Conservation (phyloP, 805 yeast genomes). For the Candida boleticola region DNA sequence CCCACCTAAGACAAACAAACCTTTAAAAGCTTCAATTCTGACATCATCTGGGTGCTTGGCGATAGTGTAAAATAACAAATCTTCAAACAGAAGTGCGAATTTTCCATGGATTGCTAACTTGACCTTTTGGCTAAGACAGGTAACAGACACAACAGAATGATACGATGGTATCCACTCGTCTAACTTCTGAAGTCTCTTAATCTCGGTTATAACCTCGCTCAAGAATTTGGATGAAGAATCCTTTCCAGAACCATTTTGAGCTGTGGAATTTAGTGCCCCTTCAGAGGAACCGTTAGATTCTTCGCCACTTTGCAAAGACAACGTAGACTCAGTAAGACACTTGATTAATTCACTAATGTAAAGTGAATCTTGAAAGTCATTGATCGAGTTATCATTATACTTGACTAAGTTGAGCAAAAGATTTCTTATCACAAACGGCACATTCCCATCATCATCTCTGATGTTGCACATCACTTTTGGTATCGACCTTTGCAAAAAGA, state of each 20-base stretch:
- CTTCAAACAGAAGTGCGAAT: slow-evolving; percentile 50
- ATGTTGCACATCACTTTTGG: slow-evolving; percentile 60
- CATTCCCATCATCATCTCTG: slow-evolving; percentile 60
- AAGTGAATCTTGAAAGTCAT: slow-evolving; percentile 69
- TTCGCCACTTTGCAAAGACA: not conserved
- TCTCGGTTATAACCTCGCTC: slow-evolving; percentile 50
- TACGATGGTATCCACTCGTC: slow-evolving; percentile 86
- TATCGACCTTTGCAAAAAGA: slow-evolving; percentile 69
- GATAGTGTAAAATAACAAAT: slow-evolving; percentile 53
- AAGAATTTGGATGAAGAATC: slow-evolving; percentile 17
- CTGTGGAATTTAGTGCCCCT: not conserved
- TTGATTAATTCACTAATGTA: slow-evolving; percentile 60
- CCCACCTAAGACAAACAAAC: slow-evolving; percentile 74
- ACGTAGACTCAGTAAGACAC: slow-evolving; percentile 39
- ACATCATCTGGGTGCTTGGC: slow-evolving; percentile 48
- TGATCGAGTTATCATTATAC: slow-evolving; percentile 82
- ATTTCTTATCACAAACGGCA: slow-evolving; percentile 53
- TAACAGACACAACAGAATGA: slow-evolving; percentile 51
- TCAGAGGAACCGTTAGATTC: not conserved
- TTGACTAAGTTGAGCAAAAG: slow-evolving; percentile 70
- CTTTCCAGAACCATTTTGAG: not conserved
- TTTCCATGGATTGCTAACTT: slow-evolving; percentile 56
- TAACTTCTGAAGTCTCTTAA: slow-evolving; percentile 71
- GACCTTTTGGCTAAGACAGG: slow-evolving; percentile 60
- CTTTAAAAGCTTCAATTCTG: slow-evolving; percentile 66